These are phyloP conservation scores for Hypomyces rosellus DNA, from an alignment of 2,329 filamentous ascomycete genomes.

Conservation along the genomic window DNA sequence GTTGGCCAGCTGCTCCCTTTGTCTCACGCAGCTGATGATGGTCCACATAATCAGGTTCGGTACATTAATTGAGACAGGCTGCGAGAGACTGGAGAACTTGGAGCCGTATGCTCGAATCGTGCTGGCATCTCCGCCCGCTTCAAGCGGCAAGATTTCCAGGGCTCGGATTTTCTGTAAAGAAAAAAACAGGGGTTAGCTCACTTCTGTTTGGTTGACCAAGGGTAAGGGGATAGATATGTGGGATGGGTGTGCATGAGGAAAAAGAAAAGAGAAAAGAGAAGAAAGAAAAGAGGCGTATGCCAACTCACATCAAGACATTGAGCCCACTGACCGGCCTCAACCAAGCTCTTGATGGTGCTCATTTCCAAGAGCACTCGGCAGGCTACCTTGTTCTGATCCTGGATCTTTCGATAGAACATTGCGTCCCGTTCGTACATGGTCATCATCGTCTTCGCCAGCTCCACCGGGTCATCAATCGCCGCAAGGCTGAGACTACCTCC, in stretches of 20 bases:
- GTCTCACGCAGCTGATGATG: conserved; percentile 74
- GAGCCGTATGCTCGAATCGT: conserved; percentile 74
- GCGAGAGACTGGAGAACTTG: conserved; percentile 70
- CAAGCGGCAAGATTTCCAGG: conserved; percentile 74
- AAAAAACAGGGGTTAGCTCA: conserved; percentile 1
- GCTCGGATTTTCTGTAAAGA: conserved; percentile 58
- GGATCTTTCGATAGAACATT: conserved; percentile 54
- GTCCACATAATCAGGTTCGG: conserved; percentile 93
- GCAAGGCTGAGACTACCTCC: conserved; percentile 56
- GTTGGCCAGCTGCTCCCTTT: conserved; percentile 63
- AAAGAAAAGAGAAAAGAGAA: neutral
- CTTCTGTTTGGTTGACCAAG: conserved; percentile 12
- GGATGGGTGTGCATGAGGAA: neutral
- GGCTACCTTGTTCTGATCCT: conserved; percentile 50
- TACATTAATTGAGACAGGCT: conserved; percentile 80
- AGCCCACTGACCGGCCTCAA: conserved; percentile 51
- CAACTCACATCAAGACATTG: conserved; percentile 52
- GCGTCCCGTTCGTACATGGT: conserved; percentile 54
- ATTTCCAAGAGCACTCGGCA: conserved; percentile 53
- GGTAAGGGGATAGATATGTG: neutral
- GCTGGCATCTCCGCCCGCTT: conserved; percentile 66
- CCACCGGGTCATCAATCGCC: conserved; percentile 54
- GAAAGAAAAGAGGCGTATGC: conserved; percentile 3
- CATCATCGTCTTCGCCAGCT: conserved; percentile 56
- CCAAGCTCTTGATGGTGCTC: conserved; percentile 53